These are phyloP conservation scores for Globisporangium nagaii DNA, from an alignment of 352 stramenopile genomes.

Conservation along the genomic window DNA sequence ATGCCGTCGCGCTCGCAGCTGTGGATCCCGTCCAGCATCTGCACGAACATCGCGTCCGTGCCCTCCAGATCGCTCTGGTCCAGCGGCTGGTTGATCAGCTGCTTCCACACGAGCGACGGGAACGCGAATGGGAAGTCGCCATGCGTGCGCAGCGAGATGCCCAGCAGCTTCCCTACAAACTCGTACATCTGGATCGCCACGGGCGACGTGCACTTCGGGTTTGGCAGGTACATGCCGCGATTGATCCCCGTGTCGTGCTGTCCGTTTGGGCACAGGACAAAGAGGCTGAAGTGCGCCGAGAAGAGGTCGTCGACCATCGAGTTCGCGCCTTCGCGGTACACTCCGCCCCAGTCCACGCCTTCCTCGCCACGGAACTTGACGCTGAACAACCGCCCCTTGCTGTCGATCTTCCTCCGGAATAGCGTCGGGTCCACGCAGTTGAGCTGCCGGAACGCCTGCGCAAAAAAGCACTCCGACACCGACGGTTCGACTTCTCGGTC, in stretches of 20 bases:
- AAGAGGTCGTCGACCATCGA: conserved; percentile 90
- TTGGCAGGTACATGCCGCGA: conserved; percentile 84
- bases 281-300: conserved; percentile 77
- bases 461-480: conserved; percentile 91
- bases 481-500: conserved; percentile 84
- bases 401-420: conserved; percentile 87
- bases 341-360: conserved; percentile 86
- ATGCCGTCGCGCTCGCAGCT: conserved; percentile 82
- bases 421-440: conserved; percentile 77
- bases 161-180: conserved; percentile 93
- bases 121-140: conserved; percentile 92
- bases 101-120: conserved; percentile 92
- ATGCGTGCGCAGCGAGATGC: conserved; percentile 90
- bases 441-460: conserved; percentile 90
- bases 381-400: conserved; percentile 82
- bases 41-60: conserved; percentile 87
- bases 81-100: conserved; percentile 79
- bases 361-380: conserved; percentile 89
- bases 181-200: conserved; percentile 90
- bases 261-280: conserved; percentile 82
- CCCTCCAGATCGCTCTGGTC: conserved; percentile 79
- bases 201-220: conserved; percentile 84
- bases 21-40: conserved; percentile 86
- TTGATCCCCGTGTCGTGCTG: conserved; percentile 85
- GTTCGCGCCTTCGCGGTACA: conserved; percentile 85